Evolutionary conservation across 2,329 filamentous ascomycete genomes (phyloP), one percentile per base, ranked within the genome.

Genomic region (Calcarisporium arbuscula): DNA sequence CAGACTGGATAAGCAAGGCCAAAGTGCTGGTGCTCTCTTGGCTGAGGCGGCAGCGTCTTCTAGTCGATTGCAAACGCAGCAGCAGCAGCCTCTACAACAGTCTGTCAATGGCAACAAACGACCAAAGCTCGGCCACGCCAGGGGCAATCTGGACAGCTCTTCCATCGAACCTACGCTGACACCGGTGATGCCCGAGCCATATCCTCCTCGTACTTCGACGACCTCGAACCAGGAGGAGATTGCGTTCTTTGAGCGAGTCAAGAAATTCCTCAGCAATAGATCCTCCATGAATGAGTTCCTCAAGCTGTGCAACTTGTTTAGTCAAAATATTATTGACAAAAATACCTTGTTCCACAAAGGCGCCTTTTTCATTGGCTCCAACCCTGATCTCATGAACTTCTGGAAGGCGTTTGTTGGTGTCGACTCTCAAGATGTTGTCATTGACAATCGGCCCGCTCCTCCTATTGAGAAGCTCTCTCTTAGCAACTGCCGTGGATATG

Each of bases 271-370:
- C 38, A 81, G 83, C 41, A 96, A 96, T 58, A 85, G 94, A 57
- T 84, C 86, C 36, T 82, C 82, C 4, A 94, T 94, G 73, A 89
- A 85, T 49, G 92, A 98, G 57, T 98, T 98, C 60, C 64, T 98
- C 44, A 98, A 98, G 65, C 77, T 98, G 6, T 92, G 90, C 67
- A 98, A 96, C 48, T 72, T 98, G 19, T 98, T 87, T 64, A 92
- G 85, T 16, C 85, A 94, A 50, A 89, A 94, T 47, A 73, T 98
- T 32, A 94, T 98, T 42, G 87, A 94, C 52, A 82, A 82, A 38
- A 80, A 85, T 41, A 79, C 87, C 3, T 68, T 98, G 11, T 77
- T 92, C 18, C 81, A 87, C 55, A 85, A 92, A 54, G 86, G 87
- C 3, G 78, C 81, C 35, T 74, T 78, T 5, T 98, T 95, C 54